phyloP scores from a whole-genome alignment of 2,329 filamentous ascomycete species.

The Trichoderma sp. region DNA sequence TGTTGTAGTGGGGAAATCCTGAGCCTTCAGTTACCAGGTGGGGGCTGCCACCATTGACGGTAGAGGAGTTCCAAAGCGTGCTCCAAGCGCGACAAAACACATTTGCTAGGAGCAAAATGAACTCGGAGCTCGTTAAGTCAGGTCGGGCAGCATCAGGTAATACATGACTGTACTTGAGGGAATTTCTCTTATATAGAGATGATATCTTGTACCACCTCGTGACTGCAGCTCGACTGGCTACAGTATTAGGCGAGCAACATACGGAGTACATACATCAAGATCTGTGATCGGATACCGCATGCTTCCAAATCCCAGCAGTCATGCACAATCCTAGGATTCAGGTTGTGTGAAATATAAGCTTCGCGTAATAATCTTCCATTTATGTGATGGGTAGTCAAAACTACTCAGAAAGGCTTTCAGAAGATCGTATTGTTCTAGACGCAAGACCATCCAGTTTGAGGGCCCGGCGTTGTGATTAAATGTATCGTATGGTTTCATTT shows the following conservation, averaged over 20 bases:
- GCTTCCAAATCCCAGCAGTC: neutral
- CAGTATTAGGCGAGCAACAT: neutral
- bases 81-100: neutral
- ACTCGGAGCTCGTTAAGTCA: neutral
- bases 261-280: neutral
- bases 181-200: neutral
- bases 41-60: neutral
- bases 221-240: neutral
- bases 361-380: neutral
- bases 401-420: neutral
- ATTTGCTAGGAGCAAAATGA: neutral
- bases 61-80: neutral
- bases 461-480: neutral
- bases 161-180: neutral
- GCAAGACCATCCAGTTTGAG: neutral
- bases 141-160: neutral
- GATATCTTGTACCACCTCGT: neutral
- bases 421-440: neutral
- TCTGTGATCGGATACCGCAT: neutral
- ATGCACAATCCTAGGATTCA: neutral
- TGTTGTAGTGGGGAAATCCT: constrained; percentile 4
- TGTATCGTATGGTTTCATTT: neutral
- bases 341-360: neutral
- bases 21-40: neutral
- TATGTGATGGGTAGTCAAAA: neutral